phyloP scores from a whole-genome alignment of 2,329 filamentous ascomycete genomes.

The Acrocalymma vagum region DNA sequence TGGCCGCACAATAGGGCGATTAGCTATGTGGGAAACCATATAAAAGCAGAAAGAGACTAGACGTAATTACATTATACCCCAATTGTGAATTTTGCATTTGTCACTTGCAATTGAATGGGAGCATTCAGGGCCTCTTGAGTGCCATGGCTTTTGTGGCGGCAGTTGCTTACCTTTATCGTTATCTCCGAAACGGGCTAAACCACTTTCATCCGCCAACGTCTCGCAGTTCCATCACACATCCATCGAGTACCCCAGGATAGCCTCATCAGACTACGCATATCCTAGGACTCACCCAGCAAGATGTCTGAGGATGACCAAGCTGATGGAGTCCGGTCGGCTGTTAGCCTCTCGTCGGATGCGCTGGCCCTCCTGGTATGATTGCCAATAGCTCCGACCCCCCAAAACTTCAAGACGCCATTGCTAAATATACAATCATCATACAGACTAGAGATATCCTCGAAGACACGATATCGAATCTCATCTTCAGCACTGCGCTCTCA shows the following conservation, averaged over 20 bases:
- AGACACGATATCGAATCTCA: slow-evolving; percentile 78
- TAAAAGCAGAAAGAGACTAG: slow-evolving; percentile 37
- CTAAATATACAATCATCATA: slow-evolving; percentile 23
- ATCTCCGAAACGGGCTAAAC: slow-evolving; percentile 22
- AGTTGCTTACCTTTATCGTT: no score
- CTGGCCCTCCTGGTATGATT: slow-evolving; percentile 42
- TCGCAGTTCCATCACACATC: slow-evolving; percentile 18
- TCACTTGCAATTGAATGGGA: background rate
- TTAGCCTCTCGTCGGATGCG: slow-evolving; percentile 34
- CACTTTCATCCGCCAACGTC: slow-evolving; percentile 26
- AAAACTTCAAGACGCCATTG: slow-evolving; percentile 27
- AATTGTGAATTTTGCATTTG: background rate
- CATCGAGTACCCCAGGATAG: slow-evolving; percentile 24
- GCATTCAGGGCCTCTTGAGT: background rate
- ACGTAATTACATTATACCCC: slow-evolving; percentile 3
- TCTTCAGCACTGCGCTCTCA: slow-evolving; percentile 77
- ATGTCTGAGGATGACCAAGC: slow-evolving; percentile 47
- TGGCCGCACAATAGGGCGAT: slow-evolving; percentile 79
- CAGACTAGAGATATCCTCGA: slow-evolving; percentile 67
- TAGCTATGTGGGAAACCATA: slow-evolving; percentile 79
- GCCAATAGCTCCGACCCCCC: slow-evolving; percentile 9
- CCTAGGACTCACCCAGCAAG: slow-evolving; percentile 28
- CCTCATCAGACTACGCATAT: slow-evolving; percentile 11
- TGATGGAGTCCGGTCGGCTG: slow-evolving; percentile 33
- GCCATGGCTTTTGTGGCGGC: no score